These are phyloP conservation scores for Backusella mclennaniae DNA, from an alignment of 192 early-diverging fungal genomes.

Conservation along the genomic window DNA sequence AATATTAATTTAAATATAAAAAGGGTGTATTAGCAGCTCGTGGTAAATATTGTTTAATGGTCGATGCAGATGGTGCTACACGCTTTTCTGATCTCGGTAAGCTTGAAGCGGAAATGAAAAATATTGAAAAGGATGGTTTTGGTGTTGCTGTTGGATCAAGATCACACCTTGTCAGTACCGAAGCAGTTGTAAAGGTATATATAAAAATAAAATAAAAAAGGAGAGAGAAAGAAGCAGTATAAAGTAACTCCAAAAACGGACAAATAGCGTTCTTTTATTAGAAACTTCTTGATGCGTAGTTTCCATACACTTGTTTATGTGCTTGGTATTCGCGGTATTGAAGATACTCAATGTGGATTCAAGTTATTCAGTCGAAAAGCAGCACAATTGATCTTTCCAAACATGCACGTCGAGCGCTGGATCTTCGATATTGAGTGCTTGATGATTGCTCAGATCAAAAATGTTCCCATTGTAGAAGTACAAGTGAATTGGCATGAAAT, in stretches of 20 bases:
- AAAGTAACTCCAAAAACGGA: background rate
- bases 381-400: constrained; percentile 74
- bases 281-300: constrained; percentile 92
- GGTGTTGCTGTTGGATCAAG: constrained; percentile 87
- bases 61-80: constrained; percentile 96
- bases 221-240: background rate
- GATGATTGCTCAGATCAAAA: constrained; percentile 69
- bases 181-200: constrained; percentile 84
- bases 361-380: constrained; percentile 86
- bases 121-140: constrained; percentile 44
- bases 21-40: constrained; percentile 81
- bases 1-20: background rate
- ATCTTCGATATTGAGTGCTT: constrained; percentile 98
- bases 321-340: constrained; percentile 83
- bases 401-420: constrained; percentile 95
- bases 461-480: constrained; percentile 84
- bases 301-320: constrained; percentile 91
- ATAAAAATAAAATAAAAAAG: background rate
- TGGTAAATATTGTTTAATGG: constrained; percentile 82
- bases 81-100: constrained; percentile 82
- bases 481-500: constrained; percentile 97
- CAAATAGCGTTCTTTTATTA: constrained; percentile 82
- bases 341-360: constrained; percentile 98
- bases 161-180: constrained; percentile 83
- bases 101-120: constrained; percentile 48